phyloP scores from a whole-genome alignment of 768 basidiomycete genomes.

The Pisolithus microcarpus region DNA sequence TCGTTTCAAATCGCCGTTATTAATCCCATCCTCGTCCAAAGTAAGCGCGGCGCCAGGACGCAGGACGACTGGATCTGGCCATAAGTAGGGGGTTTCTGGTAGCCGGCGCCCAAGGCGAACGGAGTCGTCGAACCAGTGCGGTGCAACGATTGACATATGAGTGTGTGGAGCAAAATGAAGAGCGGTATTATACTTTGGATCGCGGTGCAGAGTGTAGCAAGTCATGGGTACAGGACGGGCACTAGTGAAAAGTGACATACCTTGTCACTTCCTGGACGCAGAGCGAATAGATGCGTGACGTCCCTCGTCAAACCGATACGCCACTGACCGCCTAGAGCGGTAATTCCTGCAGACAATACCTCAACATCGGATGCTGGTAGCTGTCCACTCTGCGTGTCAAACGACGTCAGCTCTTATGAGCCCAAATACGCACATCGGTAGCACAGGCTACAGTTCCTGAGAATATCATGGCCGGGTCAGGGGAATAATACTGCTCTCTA shows the following conservation, averaged over 20 bases:
- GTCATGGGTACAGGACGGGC: neutral
- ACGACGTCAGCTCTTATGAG: neutral
- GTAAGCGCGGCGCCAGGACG: constrained; percentile 18
- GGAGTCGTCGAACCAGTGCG: constrained; percentile 88
- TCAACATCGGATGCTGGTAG: constrained; percentile 61
- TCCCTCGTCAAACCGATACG: constrained; percentile 70
- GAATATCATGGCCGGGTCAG: constrained; percentile 73
- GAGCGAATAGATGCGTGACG: constrained; percentile 79
- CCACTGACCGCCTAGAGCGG: constrained; percentile 77
- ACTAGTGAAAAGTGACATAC: constrained; percentile 23
- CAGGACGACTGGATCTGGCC: constrained; percentile 62
- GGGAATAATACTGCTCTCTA: constrained; percentile 60
- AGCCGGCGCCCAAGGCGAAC: constrained; percentile 51
- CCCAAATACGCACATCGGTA: constrained; percentile 43
- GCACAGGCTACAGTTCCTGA: constrained; percentile 75
- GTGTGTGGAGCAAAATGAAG: constrained; percentile 55
- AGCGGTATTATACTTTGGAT: constrained; percentile 35
- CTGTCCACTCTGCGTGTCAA: constrained; percentile 23
- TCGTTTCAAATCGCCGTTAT: constrained; percentile 13
- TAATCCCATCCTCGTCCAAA: constrained; percentile 10
- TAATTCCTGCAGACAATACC: constrained; percentile 64
- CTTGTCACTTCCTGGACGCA: constrained; percentile 43
- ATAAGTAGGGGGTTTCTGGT: constrained; percentile 52
- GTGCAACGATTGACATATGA: constrained; percentile 64
- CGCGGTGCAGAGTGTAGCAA: neutral